phyloP scores from a whole-genome alignment of 169 alveolate genomes.

The Cytauxzoon felis region DNA sequence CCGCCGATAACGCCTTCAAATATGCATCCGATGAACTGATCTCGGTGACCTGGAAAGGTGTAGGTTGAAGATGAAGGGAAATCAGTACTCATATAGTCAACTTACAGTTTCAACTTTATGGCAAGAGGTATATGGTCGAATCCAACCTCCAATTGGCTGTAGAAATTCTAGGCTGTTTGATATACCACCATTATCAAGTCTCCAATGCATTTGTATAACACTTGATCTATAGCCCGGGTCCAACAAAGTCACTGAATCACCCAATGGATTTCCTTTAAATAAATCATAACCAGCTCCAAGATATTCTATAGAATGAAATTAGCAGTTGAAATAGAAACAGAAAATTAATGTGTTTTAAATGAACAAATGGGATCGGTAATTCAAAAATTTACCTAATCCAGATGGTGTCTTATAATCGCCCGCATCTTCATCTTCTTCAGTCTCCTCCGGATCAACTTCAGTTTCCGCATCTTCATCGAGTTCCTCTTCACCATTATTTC shows the following conservation, averaged over 20 bases:
- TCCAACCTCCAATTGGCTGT: slow-evolving; percentile 61
- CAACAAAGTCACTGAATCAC: slow-evolving; percentile 42
- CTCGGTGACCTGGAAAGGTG: slow-evolving; percentile 18
- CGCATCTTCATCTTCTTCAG: background rate
- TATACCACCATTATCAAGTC: slow-evolving; percentile 21
- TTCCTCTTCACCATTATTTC: slow-evolving; percentile 15
- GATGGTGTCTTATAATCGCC: slow-evolving; percentile 7
- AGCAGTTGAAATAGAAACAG: background rate
- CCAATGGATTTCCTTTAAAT: slow-evolving; percentile 60
- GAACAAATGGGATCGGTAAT: background rate
- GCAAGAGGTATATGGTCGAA: slow-evolving; percentile 46
- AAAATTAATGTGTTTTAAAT: background rate
- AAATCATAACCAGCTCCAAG: slow-evolving; percentile 65
- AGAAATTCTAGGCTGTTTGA: slow-evolving; percentile 40
- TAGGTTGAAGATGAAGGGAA: background rate
- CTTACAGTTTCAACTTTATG: slow-evolving; percentile 53
- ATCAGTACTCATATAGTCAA: no score
- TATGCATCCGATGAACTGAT: slow-evolving; percentile 13
- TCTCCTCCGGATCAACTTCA: background rate
- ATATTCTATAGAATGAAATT: slow-evolving; percentile 14
- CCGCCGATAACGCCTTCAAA: slow-evolving; percentile 33
- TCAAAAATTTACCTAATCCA: slow-evolving; percentile 3
- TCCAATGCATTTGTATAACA: slow-evolving; percentile 60
- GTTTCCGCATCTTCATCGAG: background rate
- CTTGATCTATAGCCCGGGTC: slow-evolving; percentile 61